Percentiles rank a stretch among this genome's conserved stretches.
phyloP scores from a whole-genome alignment of 169 alveolate species.

The Ichthyophthirius multifiliis region DNA sequence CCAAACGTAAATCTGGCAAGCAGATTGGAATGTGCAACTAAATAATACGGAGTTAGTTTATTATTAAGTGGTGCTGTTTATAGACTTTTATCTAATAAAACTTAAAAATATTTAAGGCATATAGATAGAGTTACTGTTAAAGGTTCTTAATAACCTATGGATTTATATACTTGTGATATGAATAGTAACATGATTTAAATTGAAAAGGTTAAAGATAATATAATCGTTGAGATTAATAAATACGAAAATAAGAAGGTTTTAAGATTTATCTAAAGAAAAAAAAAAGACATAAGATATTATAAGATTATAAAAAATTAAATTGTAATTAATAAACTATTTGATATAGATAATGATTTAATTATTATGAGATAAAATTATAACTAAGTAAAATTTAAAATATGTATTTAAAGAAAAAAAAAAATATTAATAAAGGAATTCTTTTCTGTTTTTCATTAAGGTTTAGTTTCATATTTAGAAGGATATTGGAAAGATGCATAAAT shows the following conservation, averaged over 20 bases:
- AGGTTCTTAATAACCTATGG: slow-evolving; percentile 73
- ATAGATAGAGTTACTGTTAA: slow-evolving; percentile 81
- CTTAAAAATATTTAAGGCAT: slow-evolving; percentile 60
- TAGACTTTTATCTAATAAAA: slow-evolving; percentile 46
- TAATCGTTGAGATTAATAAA: not conserved
- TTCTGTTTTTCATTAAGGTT: slow-evolving; percentile 4
- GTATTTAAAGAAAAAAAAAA: not conserved
- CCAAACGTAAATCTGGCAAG: slow-evolving; percentile 93
- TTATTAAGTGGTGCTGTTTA: slow-evolving; percentile 59
- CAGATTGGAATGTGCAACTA: slow-evolving; percentile 91
- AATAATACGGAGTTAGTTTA: slow-evolving; percentile 85
- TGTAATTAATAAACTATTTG: not conserved
- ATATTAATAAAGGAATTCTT: not conserved
- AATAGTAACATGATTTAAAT: slow-evolving; percentile 8
- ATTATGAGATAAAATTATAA: not conserved
- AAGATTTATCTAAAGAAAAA: not conserved
- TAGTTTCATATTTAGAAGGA: slow-evolving; percentile 31
- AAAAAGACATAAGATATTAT: not conserved
- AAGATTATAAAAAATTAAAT: slow-evolving; percentile 1
- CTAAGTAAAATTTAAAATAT: not conserved
- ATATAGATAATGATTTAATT: slow-evolving; percentile 11
- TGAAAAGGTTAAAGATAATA: not conserved
- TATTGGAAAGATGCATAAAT: slow-evolving; percentile 24
- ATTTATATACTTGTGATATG: slow-evolving; percentile 78
- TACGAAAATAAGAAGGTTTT: not conserved